These are phyloP conservation scores for Picea engelmannii DNA, from an alignment of 83 land plant genomes.

Conservation along the genomic window DNA sequence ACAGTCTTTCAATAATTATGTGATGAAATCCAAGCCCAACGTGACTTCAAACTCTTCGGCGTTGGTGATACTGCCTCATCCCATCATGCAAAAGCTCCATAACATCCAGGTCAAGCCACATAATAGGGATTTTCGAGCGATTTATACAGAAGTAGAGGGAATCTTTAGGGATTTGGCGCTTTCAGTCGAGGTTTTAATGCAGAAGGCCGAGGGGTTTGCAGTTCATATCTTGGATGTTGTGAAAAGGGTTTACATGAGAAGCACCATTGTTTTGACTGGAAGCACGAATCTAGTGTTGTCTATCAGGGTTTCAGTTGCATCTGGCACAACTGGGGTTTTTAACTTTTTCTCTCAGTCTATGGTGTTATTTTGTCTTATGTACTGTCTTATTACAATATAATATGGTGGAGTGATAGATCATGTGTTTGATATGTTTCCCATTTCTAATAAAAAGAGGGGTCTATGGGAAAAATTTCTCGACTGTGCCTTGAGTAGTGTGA, in stretches of 20 bases:
- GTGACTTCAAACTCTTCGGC: constrained; percentile 21
- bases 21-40: constrained; percentile 17
- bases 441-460: constrained; percentile 22
- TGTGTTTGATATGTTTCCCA: too few species aligned
- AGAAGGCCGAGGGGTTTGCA: too few species aligned
- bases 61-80: constrained; percentile 41
- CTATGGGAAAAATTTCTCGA: constrained; percentile 78
- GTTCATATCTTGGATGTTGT: too few species aligned
- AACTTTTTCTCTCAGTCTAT: constrained; percentile 17
- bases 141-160: too few species aligned
- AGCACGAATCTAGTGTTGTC: constrained; percentile 32
- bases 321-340: background rate
- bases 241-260: constrained; percentile 49
- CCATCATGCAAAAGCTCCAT: constrained; percentile 17
- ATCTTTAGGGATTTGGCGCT: constrained; percentile 57
- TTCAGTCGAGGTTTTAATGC: constrained; percentile 40
- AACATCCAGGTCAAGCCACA: constrained; percentile 28
- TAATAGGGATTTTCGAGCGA: constrained; percentile 20
- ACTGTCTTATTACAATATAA: constrained; percentile 81
- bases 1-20: constrained; percentile 69
- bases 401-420: constrained; percentile 80
- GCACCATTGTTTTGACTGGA: constrained; percentile 30
- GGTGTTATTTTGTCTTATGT: constrained; percentile 80
- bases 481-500: constrained; percentile 79
- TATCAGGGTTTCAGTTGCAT: constrained; percentile 50